These are phyloP conservation scores for Calonectria leucothoes DNA, from an alignment of 2,329 filamentous ascomycete genomes.

Conservation along the genomic window DNA sequence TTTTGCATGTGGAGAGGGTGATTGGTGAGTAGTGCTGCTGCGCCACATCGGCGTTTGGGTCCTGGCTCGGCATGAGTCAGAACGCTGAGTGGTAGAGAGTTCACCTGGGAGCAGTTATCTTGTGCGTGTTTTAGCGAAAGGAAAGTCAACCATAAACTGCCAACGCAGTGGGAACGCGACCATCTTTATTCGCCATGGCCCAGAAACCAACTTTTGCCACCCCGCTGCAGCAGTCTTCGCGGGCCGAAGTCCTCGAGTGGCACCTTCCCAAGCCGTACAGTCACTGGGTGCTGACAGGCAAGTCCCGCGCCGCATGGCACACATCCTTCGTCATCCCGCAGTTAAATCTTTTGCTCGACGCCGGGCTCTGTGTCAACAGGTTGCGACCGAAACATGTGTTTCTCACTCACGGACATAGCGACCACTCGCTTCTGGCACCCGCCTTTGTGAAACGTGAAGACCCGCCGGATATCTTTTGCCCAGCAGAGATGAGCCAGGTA, in stretches of 20 bases:
- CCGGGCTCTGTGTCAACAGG: slow-evolving; percentile 59
- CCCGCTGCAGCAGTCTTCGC: slow-evolving; percentile 55
- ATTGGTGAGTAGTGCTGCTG: no score
- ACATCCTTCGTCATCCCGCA: slow-evolving; percentile 63
- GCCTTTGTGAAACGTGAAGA: slow-evolving; percentile 57
- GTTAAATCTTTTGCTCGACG: slow-evolving; percentile 62
- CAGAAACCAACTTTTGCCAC: slow-evolving; percentile 49
- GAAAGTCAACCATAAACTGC: no score
- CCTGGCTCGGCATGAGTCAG: no score
- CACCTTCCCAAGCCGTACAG: slow-evolving; percentile 56
- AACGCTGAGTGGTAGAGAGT: no score
- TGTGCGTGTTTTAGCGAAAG: no score
- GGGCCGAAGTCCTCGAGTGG: slow-evolving; percentile 59
- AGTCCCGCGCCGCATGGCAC: slow-evolving; percentile 63
- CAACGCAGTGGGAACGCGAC: no score
- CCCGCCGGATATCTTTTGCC: slow-evolving; percentile 60
- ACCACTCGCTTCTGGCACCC: slow-evolving; percentile 57
- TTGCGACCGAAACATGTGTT: slow-evolving; percentile 61
- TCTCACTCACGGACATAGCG: slow-evolving; percentile 61
- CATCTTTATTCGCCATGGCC: no score
- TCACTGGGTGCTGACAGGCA: slow-evolving; percentile 57
- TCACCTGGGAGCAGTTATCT: no score
- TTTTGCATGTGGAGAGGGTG: no score
- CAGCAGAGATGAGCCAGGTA: slow-evolving; percentile 51
- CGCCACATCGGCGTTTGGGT: no score